A percentile compares a stretch with the other conserved stretches of the same genome.
phyloP scores from a whole-genome alignment of 805 yeast genomes.

The Starmerella tilneyi region DNA sequence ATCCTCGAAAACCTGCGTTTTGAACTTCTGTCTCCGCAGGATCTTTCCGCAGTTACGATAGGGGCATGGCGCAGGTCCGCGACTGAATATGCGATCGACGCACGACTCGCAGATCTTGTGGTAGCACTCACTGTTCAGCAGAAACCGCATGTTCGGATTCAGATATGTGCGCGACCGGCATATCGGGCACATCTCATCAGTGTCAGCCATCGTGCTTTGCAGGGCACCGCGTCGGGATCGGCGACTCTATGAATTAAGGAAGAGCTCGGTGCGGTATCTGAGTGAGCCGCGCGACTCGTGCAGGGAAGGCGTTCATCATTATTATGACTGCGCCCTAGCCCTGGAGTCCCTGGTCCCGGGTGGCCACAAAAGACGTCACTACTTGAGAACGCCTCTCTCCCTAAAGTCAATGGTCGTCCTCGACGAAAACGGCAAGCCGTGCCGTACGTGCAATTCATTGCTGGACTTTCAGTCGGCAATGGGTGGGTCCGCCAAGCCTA shows the following conservation, averaged over 20 bases:
- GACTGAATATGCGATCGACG: constrained; percentile 84
- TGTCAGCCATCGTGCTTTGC: background rate
- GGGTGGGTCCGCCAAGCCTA: constrained; percentile 2
- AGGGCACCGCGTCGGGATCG: background rate
- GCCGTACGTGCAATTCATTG: constrained; percentile 80
- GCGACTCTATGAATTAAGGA: too few species aligned
- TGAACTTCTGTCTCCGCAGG: constrained; percentile 77
- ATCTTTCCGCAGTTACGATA: constrained; percentile 83
- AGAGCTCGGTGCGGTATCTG: background rate
- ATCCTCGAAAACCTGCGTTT: constrained; percentile 87
- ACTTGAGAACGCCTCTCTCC: too few species aligned
- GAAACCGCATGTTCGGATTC: constrained; percentile 83
- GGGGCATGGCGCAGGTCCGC: constrained; percentile 97
- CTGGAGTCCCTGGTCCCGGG: too few species aligned
- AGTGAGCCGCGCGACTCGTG: too few species aligned
- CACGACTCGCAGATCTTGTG: constrained; percentile 95
- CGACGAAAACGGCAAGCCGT: constrained; percentile 89
- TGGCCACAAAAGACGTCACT: too few species aligned
- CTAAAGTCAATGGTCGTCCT: constrained; percentile 41
- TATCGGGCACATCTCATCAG: constrained; percentile 81
- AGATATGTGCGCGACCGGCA: constrained; percentile 91
- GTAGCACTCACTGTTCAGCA: constrained; percentile 94
- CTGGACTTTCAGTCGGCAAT: constrained; percentile 66
- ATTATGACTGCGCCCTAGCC: background rate
- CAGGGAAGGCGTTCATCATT: too few species aligned